Evolutionary conservation across 2,329 filamentous ascomycete genomes (phyloP), one percentile per base, ranked within the genome.

Genomic region (Periconia sp.): DNA sequence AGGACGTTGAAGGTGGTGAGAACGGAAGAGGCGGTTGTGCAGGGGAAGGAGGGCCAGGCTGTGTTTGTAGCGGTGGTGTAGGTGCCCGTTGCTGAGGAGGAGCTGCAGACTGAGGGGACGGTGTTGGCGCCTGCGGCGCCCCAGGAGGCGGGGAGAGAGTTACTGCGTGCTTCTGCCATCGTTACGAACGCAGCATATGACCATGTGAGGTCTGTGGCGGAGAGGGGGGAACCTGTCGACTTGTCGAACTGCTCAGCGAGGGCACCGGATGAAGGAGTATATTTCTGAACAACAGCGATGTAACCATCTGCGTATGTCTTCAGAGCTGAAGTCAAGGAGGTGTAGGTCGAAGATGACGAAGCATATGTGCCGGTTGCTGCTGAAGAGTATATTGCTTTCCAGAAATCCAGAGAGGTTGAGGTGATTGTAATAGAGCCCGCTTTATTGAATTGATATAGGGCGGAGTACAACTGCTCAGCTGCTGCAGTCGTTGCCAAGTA

Each of bases 381-480:
- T 1, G 76, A 76, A 10, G 83, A 75, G 37, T 81, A 77, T 6
- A 89, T 73, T 52, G 85, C 84, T 47, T 75, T 68, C 80, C 92
- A 94, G 74, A 94, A 92, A 6, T 79, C 62, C 7, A 90, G 75
- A 0, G 87, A 90, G 2, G 77, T 78, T 0, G 75, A 71, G 4
- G 82, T 86, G 33, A 92, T 79, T 1, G 78, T 79, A 57, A 95
- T 78, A 5, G 77, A 84, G 1, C 83, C 84, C 18, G 77, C 68
- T 24, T 74, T 69, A 49, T 85, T 77, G 87, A 87, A 92, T 36
- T 86, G 83, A 52, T 86, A 85, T 1, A 91, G 60, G 1, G 89
- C 86, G 56, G 88, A 85, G 65, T 91, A 92, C 3, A 95, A 79
- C 62, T 88, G 85, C 69, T 94, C 89, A 3, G 88, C 89, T 0